phyloP scores from a whole-genome alignment of 768 basidiomycete genomes.

The Podaxis sp. region DNA sequence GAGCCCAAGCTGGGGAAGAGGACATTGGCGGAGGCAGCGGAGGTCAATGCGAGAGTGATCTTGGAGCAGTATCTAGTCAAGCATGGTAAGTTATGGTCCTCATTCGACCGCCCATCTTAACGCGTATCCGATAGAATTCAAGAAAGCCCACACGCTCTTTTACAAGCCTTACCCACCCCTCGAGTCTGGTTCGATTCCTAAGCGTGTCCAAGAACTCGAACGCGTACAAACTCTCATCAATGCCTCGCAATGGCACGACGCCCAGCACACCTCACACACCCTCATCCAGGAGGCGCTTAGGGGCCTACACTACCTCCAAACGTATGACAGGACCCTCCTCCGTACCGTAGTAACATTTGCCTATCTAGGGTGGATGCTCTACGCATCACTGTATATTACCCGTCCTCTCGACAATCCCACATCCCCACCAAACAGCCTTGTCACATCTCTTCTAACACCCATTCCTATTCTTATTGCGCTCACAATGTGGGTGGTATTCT shows the following conservation, averaged over 20 bases:
- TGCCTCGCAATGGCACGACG: slow-evolving; percentile 43
- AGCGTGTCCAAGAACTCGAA: slow-evolving; percentile 25
- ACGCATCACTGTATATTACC: slow-evolving; percentile 58
- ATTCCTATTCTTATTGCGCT: slow-evolving; percentile 23
- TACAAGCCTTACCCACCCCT: slow-evolving; percentile 64
- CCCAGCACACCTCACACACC: slow-evolving; percentile 45
- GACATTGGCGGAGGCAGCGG: slow-evolving; percentile 49
- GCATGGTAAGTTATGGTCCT: slow-evolving; percentile 49
- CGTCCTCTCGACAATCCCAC: slow-evolving; percentile 32
- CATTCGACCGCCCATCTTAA: not conserved
- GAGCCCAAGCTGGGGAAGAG: slow-evolving; percentile 44
- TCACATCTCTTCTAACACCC: slow-evolving; percentile 9
- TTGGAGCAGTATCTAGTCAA: slow-evolving; percentile 78
- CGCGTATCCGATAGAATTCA: slow-evolving; percentile 47
- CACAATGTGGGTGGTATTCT: slow-evolving; percentile 51
- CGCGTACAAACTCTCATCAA: slow-evolving; percentile 48
- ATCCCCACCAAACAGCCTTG: not conserved
- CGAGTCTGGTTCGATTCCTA: slow-evolving; percentile 34
- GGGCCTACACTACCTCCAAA: slow-evolving; percentile 79
- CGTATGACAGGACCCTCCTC: slow-evolving; percentile 78
- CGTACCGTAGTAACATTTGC: slow-evolving; percentile 67
- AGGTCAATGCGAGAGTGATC: slow-evolving; percentile 72
- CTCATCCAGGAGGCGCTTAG: slow-evolving; percentile 54
- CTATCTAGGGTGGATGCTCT: slow-evolving; percentile 79
- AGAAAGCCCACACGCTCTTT: slow-evolving; percentile 52